phyloP scores from a whole-genome alignment of 768 basidiomycete species.

The Pleurotus tuber-regium region DNA sequence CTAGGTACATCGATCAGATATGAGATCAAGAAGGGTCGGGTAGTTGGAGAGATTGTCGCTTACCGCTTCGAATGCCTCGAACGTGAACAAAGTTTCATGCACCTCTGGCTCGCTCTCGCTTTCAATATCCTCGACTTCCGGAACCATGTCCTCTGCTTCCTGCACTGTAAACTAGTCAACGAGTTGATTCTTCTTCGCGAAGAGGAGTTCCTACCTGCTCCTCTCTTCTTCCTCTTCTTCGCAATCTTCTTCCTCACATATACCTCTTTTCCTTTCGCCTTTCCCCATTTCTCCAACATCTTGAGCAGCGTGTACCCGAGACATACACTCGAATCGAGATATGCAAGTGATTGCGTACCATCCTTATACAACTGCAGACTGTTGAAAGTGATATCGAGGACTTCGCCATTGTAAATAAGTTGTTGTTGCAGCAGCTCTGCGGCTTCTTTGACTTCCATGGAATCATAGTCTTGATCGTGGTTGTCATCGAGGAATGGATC shows the following conservation, averaged over 20 bases:
- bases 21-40: constrained; percentile 4
- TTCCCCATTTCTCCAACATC: constrained; percentile 89
- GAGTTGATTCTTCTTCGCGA: neutral
- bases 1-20: constrained; percentile 38
- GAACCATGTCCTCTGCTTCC: constrained; percentile 58
- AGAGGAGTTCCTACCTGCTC: constrained; percentile 33
- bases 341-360: constrained; percentile 74
- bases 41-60: constrained; percentile 23
- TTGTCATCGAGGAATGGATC: constrained; percentile 13
- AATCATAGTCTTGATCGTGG: constrained; percentile 14
- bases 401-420: constrained; percentile 92
- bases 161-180: neutral
- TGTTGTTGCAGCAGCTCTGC: constrained; percentile 84
- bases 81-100: constrained; percentile 86
- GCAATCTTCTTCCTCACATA: constrained; percentile 70
- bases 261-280: constrained; percentile 60
- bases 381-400: constrained; percentile 83
- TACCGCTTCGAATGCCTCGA: constrained; percentile 89
- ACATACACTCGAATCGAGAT: constrained; percentile 83
- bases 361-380: constrained; percentile 77
- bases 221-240: constrained; percentile 50
- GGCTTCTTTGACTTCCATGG: constrained; percentile 52
- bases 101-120: constrained; percentile 59
- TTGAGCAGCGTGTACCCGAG: constrained; percentile 82
- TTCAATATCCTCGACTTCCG: constrained; percentile 69